Percentiles rank a stretch among this genome's conserved stretches.
Evolutionary conservation across 305 asterid species (phyloP).

Genomic region (Stenogyne calaminthoides): DNA sequence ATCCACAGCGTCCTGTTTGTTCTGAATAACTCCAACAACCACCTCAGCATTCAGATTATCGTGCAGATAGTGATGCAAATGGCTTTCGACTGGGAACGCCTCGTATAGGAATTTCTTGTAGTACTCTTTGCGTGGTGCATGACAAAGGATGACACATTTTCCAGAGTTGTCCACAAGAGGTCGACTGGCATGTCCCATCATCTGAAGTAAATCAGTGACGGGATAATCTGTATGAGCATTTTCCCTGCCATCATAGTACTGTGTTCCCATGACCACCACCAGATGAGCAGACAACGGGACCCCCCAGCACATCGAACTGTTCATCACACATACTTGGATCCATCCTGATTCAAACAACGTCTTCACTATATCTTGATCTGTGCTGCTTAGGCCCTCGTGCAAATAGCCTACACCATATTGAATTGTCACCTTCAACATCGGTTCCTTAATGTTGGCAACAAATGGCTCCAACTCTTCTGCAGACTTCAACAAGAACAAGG

Average conservation of each 20-base stretch:
- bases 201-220: constrained; percentile 86
- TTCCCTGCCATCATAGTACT: constrained; percentile 85
- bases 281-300: constrained; percentile 82
- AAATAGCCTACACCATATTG: constrained; percentile 84
- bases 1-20: constrained; percentile 93
- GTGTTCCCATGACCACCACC: constrained; percentile 98
- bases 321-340: constrained; percentile 91
- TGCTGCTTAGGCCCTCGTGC: constrained; percentile 82
- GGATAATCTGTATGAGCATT: constrained; percentile 87
- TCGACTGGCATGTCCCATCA: constrained; percentile 98
- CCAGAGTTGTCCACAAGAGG: constrained; percentile 88
- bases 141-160: constrained; percentile 91
- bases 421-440: constrained; percentile 72
- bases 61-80: constrained; percentile 87
- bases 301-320: constrained; percentile 93
- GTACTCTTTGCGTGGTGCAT: constrained; percentile 91
- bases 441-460: constrained; percentile 64
- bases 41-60: constrained; percentile 89
- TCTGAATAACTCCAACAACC: constrained; percentile 82
- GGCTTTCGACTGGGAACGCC: constrained; percentile 96
- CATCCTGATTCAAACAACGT: constrained; percentile 81
- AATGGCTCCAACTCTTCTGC: constrained; percentile 61
- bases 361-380: constrained; percentile 87
- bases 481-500: constrained; percentile 59
- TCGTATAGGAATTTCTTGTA: constrained; percentile 85